These are phyloP conservation scores for Colletotrichum lentis DNA, from an alignment of 2,329 filamentous ascomycete species.

Conservation along the genomic window DNA sequence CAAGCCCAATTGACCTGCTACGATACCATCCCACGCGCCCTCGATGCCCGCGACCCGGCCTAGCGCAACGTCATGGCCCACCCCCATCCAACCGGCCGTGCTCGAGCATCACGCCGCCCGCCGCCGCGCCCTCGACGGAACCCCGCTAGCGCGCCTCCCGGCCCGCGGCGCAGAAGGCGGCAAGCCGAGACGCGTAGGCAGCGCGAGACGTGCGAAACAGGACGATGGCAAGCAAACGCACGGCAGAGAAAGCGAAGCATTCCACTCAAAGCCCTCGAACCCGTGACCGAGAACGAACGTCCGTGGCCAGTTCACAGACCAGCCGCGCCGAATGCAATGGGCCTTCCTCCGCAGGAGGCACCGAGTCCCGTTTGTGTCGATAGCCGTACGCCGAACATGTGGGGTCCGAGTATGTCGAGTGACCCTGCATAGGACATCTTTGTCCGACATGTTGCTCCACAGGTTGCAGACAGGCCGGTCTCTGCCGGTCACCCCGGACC, in stretches of 20 bases:
- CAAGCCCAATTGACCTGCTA: background rate
- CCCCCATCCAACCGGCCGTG: background rate
- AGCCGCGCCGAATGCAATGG: background rate
- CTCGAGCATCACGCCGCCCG: background rate
- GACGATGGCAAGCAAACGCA: background rate
- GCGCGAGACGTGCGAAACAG: no score
- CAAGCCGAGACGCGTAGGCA: background rate
- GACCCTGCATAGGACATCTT: no score
- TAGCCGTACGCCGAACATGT: background rate
- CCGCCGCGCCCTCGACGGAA: background rate
- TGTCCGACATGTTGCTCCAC: no score
- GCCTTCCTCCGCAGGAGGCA: background rate
- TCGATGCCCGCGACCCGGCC: background rate
- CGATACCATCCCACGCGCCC: background rate
- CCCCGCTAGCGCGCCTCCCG: conserved; percentile 2
- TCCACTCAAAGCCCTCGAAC: background rate
- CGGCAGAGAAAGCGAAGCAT: background rate
- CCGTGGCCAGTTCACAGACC: background rate
- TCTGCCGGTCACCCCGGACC: background rate
- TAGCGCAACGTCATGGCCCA: background rate
- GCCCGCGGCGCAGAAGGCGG: background rate
- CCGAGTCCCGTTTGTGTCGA: background rate
- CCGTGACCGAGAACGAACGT: background rate
- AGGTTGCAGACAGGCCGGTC: conserved; percentile 4
- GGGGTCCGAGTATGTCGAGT: conserved; percentile 29